Evolutionary conservation across 2,329 filamentous ascomycete species (phyloP), one percentile per base, ranked within the genome.

Genomic region (Sporothrix luriei): DNA sequence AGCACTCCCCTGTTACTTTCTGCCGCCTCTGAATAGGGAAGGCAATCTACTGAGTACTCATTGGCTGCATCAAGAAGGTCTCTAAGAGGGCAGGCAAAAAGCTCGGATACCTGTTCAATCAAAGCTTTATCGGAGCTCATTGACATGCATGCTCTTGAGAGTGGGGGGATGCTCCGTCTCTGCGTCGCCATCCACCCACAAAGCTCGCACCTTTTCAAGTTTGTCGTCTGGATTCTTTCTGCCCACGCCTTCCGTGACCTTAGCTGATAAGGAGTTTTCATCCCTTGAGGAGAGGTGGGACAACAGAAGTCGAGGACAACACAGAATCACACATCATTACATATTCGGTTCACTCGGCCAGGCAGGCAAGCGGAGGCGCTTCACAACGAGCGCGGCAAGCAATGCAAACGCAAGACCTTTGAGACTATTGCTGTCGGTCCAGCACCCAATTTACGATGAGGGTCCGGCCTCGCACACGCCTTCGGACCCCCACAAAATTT

Each of bases 291-390:
- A 29, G 62, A 26, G 29, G 46, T 66, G 62, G 46, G 61, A 65
- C 61, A 26, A 13, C 10, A 43, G 21, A n/a, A 5, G 19, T 10
- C 9, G 26, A 54, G 48, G 48, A 55, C 64, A 54, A n/a, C 48
- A 66, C 49, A 52, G 55, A 52, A 66, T 38, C 64, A 66, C 64
- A 55, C 62, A 66, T 49, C 61, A 66, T 54, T 66, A 52, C 64
- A 66, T 55, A 54, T 49, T 52, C 64, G 64, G 43, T n/a, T 55
- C 26, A 2, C 48, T 33, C 19, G 46, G 43, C 19, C 61, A 49
- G 43, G 24, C 40, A 64, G 24, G 61, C 61, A 43, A 62, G 21
- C 4, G 21, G 26, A 21, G 21, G 6, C 26, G n/a, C 21, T 24
- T 46, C 6, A 21, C 38, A 21, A 62, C 46, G 38, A 46, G 9